These are phyloP conservation scores for Tetrapisispora taiwanensis DNA, from an alignment of 805 yeast species.

Conservation along the genomic window DNA sequence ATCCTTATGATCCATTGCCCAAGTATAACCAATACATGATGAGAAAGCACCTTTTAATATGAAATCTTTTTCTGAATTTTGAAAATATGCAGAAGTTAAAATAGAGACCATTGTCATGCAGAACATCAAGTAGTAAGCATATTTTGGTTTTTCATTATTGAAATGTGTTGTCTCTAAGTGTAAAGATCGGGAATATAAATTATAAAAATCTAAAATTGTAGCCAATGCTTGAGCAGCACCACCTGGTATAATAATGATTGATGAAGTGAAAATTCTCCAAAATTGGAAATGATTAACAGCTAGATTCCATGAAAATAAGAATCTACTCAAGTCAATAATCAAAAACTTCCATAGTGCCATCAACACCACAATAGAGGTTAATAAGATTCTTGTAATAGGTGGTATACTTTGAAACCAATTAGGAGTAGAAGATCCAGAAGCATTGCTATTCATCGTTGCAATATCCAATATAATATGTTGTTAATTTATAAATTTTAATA, in stretches of 20 bases:
- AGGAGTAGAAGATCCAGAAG: background rate
- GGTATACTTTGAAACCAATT: conserved; percentile 35
- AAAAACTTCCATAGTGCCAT: conserved; percentile 8
- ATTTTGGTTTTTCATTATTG: conserved; percentile 15
- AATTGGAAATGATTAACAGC: conserved; percentile 14
- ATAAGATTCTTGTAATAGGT: conserved; percentile 49
- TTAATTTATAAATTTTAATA: too few species aligned
- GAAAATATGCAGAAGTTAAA: conserved; percentile 4
- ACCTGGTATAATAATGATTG: conserved; percentile 10
- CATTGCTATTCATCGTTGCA: background rate
- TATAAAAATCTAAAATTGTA: conserved; percentile 16
- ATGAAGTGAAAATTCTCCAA: conserved; percentile 25
- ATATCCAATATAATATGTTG: too few species aligned
- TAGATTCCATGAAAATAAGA: conserved; percentile 14
- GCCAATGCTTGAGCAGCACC: conserved; percentile 4
- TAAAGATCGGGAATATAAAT: conserved; percentile 21
- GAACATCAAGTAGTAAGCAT: conserved; percentile 19
- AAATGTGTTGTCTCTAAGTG: conserved; percentile 18
- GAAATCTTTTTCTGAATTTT: conserved; percentile 9
- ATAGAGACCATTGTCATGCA: conserved; percentile 11
- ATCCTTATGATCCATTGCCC: conserved; percentile 38
- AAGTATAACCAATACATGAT: conserved; percentile 40
- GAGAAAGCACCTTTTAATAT: conserved; percentile 19
- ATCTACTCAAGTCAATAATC: conserved; percentile 2
- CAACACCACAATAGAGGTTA: conserved; percentile 36